Conservation (phyloP, 2,329 filamentous ascomycete species). For the Sarocladium kiliense region DNA sequence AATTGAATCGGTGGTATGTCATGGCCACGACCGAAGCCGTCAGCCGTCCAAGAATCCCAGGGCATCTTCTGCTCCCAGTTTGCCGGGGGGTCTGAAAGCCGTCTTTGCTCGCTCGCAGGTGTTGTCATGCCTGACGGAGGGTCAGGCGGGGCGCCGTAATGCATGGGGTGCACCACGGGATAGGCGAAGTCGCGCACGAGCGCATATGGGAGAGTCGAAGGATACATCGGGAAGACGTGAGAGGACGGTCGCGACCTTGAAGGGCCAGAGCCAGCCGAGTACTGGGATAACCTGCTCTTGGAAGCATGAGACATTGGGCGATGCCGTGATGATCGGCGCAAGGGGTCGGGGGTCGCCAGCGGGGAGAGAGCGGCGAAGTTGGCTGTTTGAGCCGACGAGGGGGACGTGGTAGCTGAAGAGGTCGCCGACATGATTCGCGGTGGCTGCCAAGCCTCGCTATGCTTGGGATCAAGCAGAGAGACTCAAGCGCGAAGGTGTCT, state of each 20-base stretch:
- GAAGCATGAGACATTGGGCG: conserved; percentile 70
- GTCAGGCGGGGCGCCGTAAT: conserved; percentile 87
- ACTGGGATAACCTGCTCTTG: conserved; percentile 78
- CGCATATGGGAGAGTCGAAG: conserved; percentile 82
- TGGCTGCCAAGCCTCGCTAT: not conserved
- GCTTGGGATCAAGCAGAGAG: not conserved
- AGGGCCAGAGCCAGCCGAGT: conserved; percentile 65
- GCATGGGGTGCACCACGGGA: conserved; percentile 72
- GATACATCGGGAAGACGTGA: conserved; percentile 76
- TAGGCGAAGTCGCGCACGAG: conserved; percentile 96
- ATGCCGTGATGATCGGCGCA: conserved; percentile 55
- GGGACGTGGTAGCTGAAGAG: conserved; percentile 49
- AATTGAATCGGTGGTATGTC: conserved; percentile 80
- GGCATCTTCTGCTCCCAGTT: conserved; percentile 66
- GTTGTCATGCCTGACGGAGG: conserved; percentile 79
- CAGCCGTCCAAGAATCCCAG: conserved; percentile 51
- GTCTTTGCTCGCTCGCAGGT: conserved; percentile 71
- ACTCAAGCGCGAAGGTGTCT: not conserved
- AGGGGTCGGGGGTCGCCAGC: conserved; percentile 50
- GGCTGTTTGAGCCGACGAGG: conserved; percentile 39
- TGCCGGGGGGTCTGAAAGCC: conserved; percentile 76
- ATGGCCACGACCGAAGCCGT: conserved; percentile 55
- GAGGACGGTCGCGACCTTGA: conserved; percentile 74
- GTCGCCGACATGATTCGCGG: conserved; percentile 48
- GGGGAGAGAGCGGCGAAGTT: conserved; percentile 51